A percentile compares a stretch with the other conserved stretches of the same genome.
phyloP scores from a whole-genome alignment of 306 rosid species.

The Aeschynomene evenia region DNA sequence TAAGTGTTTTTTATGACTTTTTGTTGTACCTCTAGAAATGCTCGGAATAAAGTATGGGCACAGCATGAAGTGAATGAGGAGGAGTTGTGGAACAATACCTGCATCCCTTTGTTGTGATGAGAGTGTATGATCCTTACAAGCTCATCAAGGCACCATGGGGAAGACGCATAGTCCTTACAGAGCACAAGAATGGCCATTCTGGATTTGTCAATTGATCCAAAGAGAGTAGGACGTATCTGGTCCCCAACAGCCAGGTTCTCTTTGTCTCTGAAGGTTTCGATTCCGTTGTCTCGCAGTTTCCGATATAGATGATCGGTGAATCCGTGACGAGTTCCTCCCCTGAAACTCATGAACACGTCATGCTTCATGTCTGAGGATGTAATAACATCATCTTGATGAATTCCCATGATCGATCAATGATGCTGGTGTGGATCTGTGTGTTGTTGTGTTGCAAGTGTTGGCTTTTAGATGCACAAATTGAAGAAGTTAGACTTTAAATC shows the following conservation, averaged over 20 bases:
- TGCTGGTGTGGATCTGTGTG: too few relatives aligned
- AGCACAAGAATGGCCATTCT: neutral
- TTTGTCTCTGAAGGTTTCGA: neutral
- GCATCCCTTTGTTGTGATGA: neutral
- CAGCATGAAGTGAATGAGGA: too few relatives aligned
- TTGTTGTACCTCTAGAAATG: too few relatives aligned
- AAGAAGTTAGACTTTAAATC: too few relatives aligned
- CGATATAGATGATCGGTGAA: neutral
- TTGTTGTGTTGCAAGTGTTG: too few relatives aligned
- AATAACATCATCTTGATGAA: too few relatives aligned
- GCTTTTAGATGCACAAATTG: too few relatives aligned
- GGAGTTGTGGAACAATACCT: too few relatives aligned
- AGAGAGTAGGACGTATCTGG: neutral
- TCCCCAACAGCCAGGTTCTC: neutral
- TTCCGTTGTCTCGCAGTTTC: neutral
- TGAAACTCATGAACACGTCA: neutral
- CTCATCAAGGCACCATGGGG: neutral
- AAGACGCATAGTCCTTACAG: neutral
- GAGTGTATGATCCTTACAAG: neutral
- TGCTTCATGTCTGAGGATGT: too few relatives aligned
- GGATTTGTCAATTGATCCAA: neutral
- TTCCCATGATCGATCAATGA: too few relatives aligned
- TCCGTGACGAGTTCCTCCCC: neutral
- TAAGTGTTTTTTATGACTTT: too few relatives aligned
- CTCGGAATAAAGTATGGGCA: too few relatives aligned